Evolutionary conservation across 192 early-diverging fungal genomes (phyloP), one percentile per base, ranked within the genome.

Genomic region (Mortierella claussenii): DNA sequence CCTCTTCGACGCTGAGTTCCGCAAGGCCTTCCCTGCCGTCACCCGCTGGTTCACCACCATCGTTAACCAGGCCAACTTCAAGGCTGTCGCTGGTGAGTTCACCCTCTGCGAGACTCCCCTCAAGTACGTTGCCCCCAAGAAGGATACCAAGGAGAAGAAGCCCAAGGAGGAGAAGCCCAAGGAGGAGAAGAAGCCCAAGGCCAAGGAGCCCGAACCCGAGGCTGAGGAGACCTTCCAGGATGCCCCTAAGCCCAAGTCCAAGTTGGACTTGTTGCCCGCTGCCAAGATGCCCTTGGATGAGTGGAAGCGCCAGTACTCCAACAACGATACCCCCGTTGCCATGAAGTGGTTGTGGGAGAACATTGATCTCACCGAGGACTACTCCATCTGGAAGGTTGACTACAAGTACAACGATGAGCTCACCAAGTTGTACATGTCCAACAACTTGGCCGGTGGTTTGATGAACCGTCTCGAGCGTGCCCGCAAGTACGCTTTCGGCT

Each of bases 261-360:
- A 89, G 78, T 83, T 96, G 61, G 95, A 97, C 76, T 82, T 90
- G 68, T 86, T 96, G 68, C 95, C 95, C 63, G 88, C 89, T 51
- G 89, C 93, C 68, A 71, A 83, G 64, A 91, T 98, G 83, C 81
- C 86, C 68, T 75, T 98, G 49, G 95, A 98, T 61, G 91, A 92
- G 66, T 98, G 96, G 95, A 98, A 98, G 88, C 91, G 95, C 60
- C 90, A 94, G 83, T 98, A 98, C 90, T 97, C 95, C 55, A 98
- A 98, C 92, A 95, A 96, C 85, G 89, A 95, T 52, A 94, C 94
- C 73, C 90, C 91, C 51, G 87, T 82, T 45, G 96, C 96, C 66
- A 83, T 92, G 79, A 84, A 96, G 81, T 98, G 93, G 93, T 93
- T 98, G 83, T 98, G 96, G 96, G 82, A 94, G 85, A 82, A 97